Base-by-base conservation (phyloP, 768 basidiomycete species). In the Agrocybe chaxingu region DNA sequence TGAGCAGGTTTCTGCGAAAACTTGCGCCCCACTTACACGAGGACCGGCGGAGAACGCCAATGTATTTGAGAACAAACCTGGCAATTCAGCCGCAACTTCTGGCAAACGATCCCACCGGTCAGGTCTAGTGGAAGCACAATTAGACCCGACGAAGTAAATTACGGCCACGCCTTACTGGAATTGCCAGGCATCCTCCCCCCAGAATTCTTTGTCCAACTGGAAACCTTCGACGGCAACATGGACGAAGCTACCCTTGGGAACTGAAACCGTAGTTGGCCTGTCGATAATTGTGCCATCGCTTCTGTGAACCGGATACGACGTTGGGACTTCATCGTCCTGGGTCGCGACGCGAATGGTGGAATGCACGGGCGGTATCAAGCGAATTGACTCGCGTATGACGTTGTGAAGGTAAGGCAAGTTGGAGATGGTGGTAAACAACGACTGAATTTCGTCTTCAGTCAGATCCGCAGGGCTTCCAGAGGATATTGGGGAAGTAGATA, bases 1-100 rank as follows among this genome's bases (percentile, higher is more conserved):
- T 33, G 46, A 45, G 31, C 16, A 43, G 19, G n/a, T 54, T 42
- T 40, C 11, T 18, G 41, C 37, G 3, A 39, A 48, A 29, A n/a
- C 30, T 36, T 38, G 32, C 31, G 46, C 13, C 19, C 43, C 3
- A 73, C 88, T 51, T 63, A 89, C 90, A 43, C 90, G 76, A 42
- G 89, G 89, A 13, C 90, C 91, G 13, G 85, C 83, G 9, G 89
- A 92, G 61, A 92, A 92, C 0, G 84, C 82, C 37, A 92, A 66
- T 0, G 81, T 77, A 59, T 87, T 86, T 19, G 81, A 77, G 62
- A 81, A 89, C 32, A 89, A 62, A 1, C 90, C 89, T 13, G 89
- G 90, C 34, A 82, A 68, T n/a, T 73, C 68, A n/a, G 66, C 57
- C 2, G 77, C 89, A n/a, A 73, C 68, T 52, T 90, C 84, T 0